Evolutionary conservation across 768 basidiomycete species (phyloP), one percentile per base, ranked within the genome.

Genomic region (Cystobasidiopsis lactophilus): DNA sequence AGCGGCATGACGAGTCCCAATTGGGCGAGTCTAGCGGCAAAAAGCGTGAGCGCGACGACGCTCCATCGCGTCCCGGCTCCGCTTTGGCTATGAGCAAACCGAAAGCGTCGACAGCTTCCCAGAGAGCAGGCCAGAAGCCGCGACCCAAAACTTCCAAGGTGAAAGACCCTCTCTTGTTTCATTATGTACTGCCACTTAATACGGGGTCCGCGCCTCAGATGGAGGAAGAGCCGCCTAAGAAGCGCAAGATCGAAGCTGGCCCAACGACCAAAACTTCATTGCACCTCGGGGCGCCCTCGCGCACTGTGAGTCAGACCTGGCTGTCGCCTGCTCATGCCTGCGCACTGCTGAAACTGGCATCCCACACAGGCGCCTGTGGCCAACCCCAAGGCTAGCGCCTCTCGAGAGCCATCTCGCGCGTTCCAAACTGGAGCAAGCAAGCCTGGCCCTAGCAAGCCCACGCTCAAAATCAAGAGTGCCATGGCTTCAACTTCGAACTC

Each of bases 171-270:
- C n/a, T n/a, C n/a, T n/a, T n/a, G n/a, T n/a, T n/a, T n/a, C n/a
- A n/a, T n/a, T n/a, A n/a, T n/a, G n/a, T n/a, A n/a, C n/a, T n/a
- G n/a, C n/a, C n/a, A n/a, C n/a, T n/a, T n/a, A n/a, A n/a, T n/a
- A n/a, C n/a, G n/a, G n/a, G n/a, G n/a, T n/a, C 40, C n/a, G 47
- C 52, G 9, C n/a, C n/a, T n/a, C n/a, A n/a, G n/a, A n/a, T n/a
- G n/a, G 80, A 82, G 10, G 82, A 83, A 10, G 82, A 82, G 51
- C 66, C 67, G 33, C 69, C 70, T 10, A 82, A 80, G 71, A 83
- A 84, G 66, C 76, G 80, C 40, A 80, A 79, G 65, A 55, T 78
- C 40, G 67, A 61, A 23, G 65, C 23, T 11, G 27, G 10, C 19
- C 11, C 9, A 43, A 11, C 41, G 27, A 26, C 19, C 27, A 9